phyloP scores from a whole-genome alignment of 164 flowering plant species.

The grape (Vitis vinifera) region DNA sequence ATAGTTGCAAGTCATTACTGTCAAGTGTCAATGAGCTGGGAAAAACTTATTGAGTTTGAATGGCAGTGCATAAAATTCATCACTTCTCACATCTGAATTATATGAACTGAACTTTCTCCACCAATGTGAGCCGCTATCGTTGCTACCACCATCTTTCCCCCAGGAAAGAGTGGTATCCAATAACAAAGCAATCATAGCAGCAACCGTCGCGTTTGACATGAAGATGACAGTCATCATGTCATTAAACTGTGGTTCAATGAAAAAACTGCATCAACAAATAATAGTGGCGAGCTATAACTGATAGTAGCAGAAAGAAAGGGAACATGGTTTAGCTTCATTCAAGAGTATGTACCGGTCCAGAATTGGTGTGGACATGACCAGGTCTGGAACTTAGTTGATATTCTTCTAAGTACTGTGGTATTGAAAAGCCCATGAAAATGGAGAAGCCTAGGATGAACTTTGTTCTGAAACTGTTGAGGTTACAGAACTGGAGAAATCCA shows the following conservation, averaged over 20 bases:
- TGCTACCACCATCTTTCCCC: conserved; percentile 21
- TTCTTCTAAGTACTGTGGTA: conserved; percentile 60
- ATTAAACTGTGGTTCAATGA: conserved; percentile 38
- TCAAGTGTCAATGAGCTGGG: conserved; percentile 34
- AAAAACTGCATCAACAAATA: not conserved
- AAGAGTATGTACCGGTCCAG: conserved; percentile 35
- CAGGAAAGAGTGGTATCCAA: conserved; percentile 37
- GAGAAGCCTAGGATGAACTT: conserved; percentile 49
- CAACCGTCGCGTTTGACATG: conserved; percentile 41
- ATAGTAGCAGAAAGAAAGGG: too few relatives aligned
- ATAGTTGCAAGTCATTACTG: not conserved
- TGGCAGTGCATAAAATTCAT: conserved; percentile 59
- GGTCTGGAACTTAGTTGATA: conserved; percentile 8
- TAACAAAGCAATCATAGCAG: conserved; percentile 35
- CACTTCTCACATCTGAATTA: conserved; percentile 41
- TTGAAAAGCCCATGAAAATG: conserved; percentile 49
- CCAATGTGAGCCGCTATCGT: conserved; percentile 47
- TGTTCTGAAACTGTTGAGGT: conserved; percentile 52
- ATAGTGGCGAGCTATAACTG: not conserved
- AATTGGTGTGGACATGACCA: conserved; percentile 26
- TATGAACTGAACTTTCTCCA: conserved; percentile 53
- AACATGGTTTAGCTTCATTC: not conserved
- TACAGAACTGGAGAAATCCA: conserved; percentile 55
- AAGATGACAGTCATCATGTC: conserved; percentile 38
- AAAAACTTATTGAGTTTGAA: conserved; percentile 44